Evolutionary conservation across 306 rosid species (phyloP).

Genomic region (Ammopiptanthus mongolicus): DNA sequence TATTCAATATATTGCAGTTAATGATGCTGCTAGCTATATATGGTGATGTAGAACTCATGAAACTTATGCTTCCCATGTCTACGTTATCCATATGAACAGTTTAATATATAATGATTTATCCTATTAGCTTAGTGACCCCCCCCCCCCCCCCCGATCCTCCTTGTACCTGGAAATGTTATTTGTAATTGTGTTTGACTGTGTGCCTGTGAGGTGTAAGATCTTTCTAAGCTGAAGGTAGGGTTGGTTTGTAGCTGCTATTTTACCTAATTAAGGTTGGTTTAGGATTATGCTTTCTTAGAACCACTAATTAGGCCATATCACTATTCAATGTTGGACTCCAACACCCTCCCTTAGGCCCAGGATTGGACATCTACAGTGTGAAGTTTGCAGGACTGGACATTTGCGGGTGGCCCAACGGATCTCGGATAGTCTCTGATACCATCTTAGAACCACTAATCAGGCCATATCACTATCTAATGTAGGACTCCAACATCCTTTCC

Average conservation of each 20-base stretch:
- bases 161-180: neutral
- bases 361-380: too few relatives aligned
- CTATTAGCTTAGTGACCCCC: neutral
- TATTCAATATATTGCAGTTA: slow-evolving; percentile 15
- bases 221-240: neutral
- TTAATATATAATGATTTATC: neutral
- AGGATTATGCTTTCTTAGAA: neutral
- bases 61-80: neutral
- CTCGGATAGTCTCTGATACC: too few relatives aligned
- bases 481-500: too few relatives aligned
- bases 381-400: too few relatives aligned
- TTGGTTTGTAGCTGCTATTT: slow-evolving; percentile 8
- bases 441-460: too few relatives aligned
- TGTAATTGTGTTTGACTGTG: neutral
- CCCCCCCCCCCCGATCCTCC: neutral
- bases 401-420: too few relatives aligned
- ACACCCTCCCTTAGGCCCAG: too few relatives aligned
- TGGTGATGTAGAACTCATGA: slow-evolving; percentile 1
- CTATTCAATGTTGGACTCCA: too few relatives aligned
- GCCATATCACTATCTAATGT: too few relatives aligned
- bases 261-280: neutral
- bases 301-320: too few relatives aligned
- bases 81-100: neutral
- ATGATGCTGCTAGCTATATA: neutral
- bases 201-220: neutral